These are phyloP conservation scores for Aspergillus quadricinctus DNA, from an alignment of 2,329 filamentous ascomycete genomes.

Conservation along the genomic window DNA sequence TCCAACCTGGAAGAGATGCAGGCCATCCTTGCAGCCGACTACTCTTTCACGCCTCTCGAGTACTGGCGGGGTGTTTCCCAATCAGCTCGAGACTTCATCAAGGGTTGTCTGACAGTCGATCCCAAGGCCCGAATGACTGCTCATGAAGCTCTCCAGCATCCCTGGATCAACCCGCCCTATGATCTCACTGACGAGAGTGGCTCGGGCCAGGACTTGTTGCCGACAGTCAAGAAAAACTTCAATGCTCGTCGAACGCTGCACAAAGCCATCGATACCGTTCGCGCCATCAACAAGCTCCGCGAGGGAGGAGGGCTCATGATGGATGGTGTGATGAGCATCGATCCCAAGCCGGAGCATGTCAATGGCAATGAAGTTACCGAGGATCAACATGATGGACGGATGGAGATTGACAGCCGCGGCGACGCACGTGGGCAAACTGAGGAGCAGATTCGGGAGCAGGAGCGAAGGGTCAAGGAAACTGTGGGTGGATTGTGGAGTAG, in stretches of 20 bases:
- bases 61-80: conserved; percentile 95
- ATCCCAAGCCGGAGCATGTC: conserved; percentile 49
- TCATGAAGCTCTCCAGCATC: conserved; percentile 66
- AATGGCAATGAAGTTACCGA: conserved; percentile 41
- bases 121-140: conserved; percentile 83
- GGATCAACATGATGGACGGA: conserved; percentile 31
- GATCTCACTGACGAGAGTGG: conserved; percentile 36
- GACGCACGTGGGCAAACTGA: conserved; percentile 60
- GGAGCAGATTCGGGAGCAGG: conserved; percentile 58
- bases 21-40: conserved; percentile 93
- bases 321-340: conserved; percentile 56
- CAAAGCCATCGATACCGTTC: conserved; percentile 64
- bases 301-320: conserved; percentile 60
- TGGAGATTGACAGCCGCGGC: conserved; percentile 56
- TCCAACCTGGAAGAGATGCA: conserved; percentile 99
- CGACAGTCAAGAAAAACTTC: conserved; percentile 67
- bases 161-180: conserved; percentile 59
- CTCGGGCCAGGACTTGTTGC: conserved; percentile 54
- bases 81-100: conserved; percentile 86
- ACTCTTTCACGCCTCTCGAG: conserved; percentile 87
- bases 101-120: conserved; percentile 85
- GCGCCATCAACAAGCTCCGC: conserved; percentile 63
- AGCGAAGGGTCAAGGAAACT: conserved; percentile 56
- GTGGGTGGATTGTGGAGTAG: conserved; percentile 53
- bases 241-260: conserved; percentile 62